These are phyloP conservation scores for Phialocephala subalpina DNA, from an alignment of 2,329 filamentous ascomycete genomes.

Conservation along the genomic window DNA sequence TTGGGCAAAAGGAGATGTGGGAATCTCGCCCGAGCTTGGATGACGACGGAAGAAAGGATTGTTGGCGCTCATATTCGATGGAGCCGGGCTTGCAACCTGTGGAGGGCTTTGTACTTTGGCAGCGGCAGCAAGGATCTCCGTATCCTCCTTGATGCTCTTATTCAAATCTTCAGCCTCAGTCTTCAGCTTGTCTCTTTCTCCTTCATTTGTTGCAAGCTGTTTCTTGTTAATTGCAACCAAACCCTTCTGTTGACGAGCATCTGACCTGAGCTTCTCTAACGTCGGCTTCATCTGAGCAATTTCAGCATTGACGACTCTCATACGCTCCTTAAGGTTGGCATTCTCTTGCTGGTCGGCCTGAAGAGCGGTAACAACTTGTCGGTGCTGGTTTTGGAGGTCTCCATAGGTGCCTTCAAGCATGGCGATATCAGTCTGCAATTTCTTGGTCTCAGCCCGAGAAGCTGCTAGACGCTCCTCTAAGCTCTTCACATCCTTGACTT, in stretches of 20 bases:
- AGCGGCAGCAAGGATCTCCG: constrained; percentile 57
- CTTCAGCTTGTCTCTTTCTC: constrained; percentile 87
- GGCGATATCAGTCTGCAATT: constrained; percentile 83
- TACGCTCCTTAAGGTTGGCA: constrained; percentile 82
- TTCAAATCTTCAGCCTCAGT: constrained; percentile 75
- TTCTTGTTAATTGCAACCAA: constrained; percentile 99
- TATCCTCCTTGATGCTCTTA: constrained; percentile 67
- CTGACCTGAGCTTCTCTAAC: constrained; percentile 90
- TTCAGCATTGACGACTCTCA: constrained; percentile 82
- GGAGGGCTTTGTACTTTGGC: constrained; percentile 52
- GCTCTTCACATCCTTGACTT: constrained; percentile 84
- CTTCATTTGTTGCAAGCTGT: constrained; percentile 88
- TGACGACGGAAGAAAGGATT: constrained; percentile 93
- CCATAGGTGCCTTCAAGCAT: constrained; percentile 82
- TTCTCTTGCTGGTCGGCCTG: constrained; percentile 93
- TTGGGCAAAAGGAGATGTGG: constrained; percentile 55
- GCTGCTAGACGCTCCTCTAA: constrained; percentile 83
- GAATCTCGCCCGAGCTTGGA: constrained; percentile 60
- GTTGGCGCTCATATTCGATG: constrained; percentile 76
- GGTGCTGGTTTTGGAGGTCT: constrained; percentile 84
- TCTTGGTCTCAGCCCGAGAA: constrained; percentile 82
- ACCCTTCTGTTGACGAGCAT: constrained; percentile 94
- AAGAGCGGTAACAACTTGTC: constrained; percentile 75
- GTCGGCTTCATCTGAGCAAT: constrained; percentile 86
- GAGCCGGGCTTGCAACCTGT: constrained; percentile 73